Evolutionary conservation across 164 flowering plant species (phyloP).

Genomic region (Cinnamomum chago): DNA sequence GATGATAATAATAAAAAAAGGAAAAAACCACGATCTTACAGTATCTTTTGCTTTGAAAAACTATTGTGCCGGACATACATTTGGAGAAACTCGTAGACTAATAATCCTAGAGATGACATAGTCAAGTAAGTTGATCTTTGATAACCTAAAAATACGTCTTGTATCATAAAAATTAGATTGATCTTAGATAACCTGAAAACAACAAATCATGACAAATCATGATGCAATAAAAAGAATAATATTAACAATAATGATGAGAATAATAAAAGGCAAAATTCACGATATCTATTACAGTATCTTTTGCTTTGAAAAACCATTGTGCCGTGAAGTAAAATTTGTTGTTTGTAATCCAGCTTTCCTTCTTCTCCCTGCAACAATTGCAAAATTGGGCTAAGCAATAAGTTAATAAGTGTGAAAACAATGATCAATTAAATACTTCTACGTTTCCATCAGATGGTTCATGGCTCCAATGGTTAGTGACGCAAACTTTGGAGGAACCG

Average conservation of each 20-base stretch:
- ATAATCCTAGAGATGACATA: conserved; percentile 48
- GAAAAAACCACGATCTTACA: too few relatives aligned
- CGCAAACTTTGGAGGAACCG: too few relatives aligned
- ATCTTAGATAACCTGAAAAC: conserved; percentile 29
- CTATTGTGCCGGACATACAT: conserved; percentile 61
- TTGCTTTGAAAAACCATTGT: conserved; percentile 74
- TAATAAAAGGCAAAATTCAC: neutral
- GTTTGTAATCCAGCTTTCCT: conserved; percentile 30
- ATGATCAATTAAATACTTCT: too few relatives aligned
- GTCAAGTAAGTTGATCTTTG: conserved; percentile 60
- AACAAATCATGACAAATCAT: neutral
- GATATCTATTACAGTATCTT: conserved; percentile 56
- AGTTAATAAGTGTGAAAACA: too few relatives aligned
- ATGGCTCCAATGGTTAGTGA: too few relatives aligned
- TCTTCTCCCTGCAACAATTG: conserved; percentile 37
- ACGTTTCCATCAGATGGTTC: too few relatives aligned
- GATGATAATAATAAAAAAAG: neutral
- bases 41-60: conserved; percentile 25
- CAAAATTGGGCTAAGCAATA: too few relatives aligned
- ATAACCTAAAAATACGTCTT: conserved; percentile 51
- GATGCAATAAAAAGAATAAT: neutral
- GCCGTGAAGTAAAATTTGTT: conserved; percentile 43
- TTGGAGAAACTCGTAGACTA: conserved; percentile 28
- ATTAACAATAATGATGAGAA: neutral
- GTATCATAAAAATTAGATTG: conserved; percentile 27